These are phyloP conservation scores for Melampsora medusae DNA, from an alignment of 1,284 basidiomycete genomes.

Conservation along the genomic window DNA sequence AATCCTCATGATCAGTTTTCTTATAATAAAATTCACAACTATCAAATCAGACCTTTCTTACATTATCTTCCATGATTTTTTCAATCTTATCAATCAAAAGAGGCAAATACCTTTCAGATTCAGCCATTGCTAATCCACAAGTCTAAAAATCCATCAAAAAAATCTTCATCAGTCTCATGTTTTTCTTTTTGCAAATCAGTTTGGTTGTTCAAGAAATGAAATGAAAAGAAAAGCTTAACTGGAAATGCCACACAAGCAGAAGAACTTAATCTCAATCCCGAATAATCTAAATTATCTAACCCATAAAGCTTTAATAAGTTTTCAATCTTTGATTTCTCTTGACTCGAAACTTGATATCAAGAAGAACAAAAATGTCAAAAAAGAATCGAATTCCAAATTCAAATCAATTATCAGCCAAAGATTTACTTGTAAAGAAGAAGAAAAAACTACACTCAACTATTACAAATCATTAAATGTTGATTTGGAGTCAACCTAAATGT, in stretches of 20 bases:
- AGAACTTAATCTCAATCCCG: constrained; percentile 76
- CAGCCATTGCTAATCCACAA: constrained; percentile 91
- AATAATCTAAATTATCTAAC: constrained; percentile 80
- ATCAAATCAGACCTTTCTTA: constrained; percentile 73
- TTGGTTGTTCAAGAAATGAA: too few species aligned
- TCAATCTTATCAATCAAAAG: constrained; percentile 92
- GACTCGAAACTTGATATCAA: neutral
- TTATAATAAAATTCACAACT: constrained; percentile 81
- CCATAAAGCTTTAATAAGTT: constrained; percentile 76
- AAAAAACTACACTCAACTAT: constrained; percentile 67
- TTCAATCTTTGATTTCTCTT: neutral
- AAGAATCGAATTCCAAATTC: too few species aligned
- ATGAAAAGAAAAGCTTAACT: neutral
- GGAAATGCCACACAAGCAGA: constrained; percentile 64
- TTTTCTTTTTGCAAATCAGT: too few species aligned
- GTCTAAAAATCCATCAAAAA: constrained; percentile 57
- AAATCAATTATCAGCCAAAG: too few species aligned
- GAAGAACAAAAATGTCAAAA: too few species aligned
- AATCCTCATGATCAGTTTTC: constrained; percentile 72
- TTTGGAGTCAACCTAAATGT: constrained; percentile 89
- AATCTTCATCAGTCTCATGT: too few species aligned
- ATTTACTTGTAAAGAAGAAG: too few species aligned
- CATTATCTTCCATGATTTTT: constrained; percentile 71
- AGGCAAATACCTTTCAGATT: constrained; percentile 87
- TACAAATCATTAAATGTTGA: constrained; percentile 88